Percentiles rank a stretch among this genome's conserved stretches.
Conservation (phyloP, 352 stramenopile species). For the Phytophthora aleatoria region DNA sequence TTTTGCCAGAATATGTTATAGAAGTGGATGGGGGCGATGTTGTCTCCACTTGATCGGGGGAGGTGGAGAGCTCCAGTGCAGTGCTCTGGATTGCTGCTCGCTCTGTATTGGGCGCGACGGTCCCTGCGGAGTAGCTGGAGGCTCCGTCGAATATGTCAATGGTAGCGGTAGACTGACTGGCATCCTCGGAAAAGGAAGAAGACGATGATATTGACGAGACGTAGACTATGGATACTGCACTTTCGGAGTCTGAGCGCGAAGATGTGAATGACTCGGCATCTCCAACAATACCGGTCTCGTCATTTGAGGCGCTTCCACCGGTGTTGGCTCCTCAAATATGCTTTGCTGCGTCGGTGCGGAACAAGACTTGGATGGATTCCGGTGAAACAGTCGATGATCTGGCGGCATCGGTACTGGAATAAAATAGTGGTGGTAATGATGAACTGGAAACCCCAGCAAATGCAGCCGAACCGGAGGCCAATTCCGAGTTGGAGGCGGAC, state of each 20-base stretch:
- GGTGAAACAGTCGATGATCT: neutral
- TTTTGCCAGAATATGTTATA: conserved; percentile 3
- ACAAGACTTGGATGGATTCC: neutral
- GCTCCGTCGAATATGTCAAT: neutral
- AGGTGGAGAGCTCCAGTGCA: conserved; percentile 11
- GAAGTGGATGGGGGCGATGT: neutral
- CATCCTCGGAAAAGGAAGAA: neutral
- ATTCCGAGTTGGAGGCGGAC: neutral
- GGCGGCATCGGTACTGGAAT: neutral
- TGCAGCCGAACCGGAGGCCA: neutral
- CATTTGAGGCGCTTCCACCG: neutral
- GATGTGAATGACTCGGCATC: neutral
- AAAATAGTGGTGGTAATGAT: conserved; percentile 2
- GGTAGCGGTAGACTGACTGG: neutral
- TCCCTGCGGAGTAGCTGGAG: conserved; percentile 10
- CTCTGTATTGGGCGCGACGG: conserved; percentile 11
- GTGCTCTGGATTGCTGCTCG: conserved; percentile 11
- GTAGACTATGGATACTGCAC: neutral
- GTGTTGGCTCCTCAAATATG: neutral
- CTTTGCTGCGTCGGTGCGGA: neutral
- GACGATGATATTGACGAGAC: neutral
- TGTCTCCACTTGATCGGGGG: neutral
- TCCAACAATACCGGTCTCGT: neutral
- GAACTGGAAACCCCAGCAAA: neutral
- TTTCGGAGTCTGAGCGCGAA: neutral